phyloP scores from a whole-genome alignment of 2,329 filamentous ascomycete species.

The Xylariaceae sp. region DNA sequence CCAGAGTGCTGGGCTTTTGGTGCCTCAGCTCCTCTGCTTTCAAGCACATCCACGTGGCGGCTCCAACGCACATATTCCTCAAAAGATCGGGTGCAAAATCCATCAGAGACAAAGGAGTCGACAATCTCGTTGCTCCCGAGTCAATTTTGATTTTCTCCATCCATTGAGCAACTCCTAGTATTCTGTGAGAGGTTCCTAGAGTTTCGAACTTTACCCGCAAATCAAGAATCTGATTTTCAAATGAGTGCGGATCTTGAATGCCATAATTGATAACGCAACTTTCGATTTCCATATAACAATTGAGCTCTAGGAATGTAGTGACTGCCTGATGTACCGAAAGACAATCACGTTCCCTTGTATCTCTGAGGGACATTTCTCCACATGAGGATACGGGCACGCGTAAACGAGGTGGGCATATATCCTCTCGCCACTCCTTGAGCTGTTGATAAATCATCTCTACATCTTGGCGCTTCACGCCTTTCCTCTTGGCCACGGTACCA shows the following conservation, averaged over 20 bases:
- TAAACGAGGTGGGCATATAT: conserved; percentile 4
- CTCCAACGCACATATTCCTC: conserved; percentile 11
- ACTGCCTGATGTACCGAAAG: conserved; percentile 5
- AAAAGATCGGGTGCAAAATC: conserved; percentile 12
- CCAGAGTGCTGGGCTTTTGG: neutral
- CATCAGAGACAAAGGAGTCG: neutral
- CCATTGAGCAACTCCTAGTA: conserved; percentile 13
- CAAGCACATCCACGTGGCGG: conserved; percentile 9
- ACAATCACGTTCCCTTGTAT: neutral
- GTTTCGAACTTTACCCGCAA: conserved; percentile 11
- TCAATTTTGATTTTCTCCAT: conserved; percentile 1
- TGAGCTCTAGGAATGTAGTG: conserved; percentile 5
- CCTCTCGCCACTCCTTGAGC: conserved; percentile 11
- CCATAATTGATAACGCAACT: conserved; percentile 10
- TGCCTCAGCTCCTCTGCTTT: conserved; percentile 2
- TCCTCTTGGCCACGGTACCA: conserved; percentile 4
- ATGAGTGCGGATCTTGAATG: conserved; percentile 8
- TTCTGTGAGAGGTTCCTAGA: conserved; percentile 7
- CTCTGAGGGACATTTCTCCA: neutral
- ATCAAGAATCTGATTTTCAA: conserved; percentile 8
- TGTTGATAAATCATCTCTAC: conserved; percentile 7
- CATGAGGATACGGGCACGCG: neutral
- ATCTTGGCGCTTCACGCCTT: conserved; percentile 7
- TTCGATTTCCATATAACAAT: conserved; percentile 13
- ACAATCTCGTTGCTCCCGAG: neutral